These are phyloP conservation scores for Polygonum aviculare DNA, from an alignment of 148 eudicot genomes.

Conservation along the genomic window DNA sequence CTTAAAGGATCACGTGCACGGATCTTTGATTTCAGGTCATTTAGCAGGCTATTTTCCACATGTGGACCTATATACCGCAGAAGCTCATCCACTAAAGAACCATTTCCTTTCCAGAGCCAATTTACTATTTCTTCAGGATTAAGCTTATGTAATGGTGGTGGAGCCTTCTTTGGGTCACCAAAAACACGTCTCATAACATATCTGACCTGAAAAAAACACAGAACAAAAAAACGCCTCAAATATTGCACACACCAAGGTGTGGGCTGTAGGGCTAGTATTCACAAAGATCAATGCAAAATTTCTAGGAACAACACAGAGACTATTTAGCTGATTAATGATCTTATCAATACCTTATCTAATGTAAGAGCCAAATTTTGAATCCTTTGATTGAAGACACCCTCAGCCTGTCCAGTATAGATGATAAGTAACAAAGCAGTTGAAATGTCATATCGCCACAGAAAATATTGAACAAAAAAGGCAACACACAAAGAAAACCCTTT, in stretches of 20 bases:
- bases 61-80: conserved; percentile 70
- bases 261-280: background rate
- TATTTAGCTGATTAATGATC: background rate
- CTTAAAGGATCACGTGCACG: conserved; percentile 67
- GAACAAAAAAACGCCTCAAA: background rate
- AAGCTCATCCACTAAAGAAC: conserved; percentile 73
- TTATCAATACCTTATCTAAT: conserved; percentile 67
- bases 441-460: background rate
- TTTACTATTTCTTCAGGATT: conserved; percentile 66
- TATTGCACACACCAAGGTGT: background rate
- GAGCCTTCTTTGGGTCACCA: conserved; percentile 94
- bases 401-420: conserved; percentile 52
- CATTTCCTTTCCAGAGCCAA: conserved; percentile 80
- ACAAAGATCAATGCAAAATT: background rate
- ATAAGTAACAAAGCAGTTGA: conserved; percentile 5
- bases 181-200: conserved; percentile 88
- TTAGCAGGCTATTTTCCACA: conserved; percentile 45
- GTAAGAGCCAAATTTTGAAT: conserved; percentile 98
- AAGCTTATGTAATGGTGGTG: conserved; percentile 86
- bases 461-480: background rate
- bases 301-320: background rate
- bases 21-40: conserved; percentile 56
- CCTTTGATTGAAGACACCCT: conserved; percentile 94
- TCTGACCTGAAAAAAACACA: conserved; percentile 46
- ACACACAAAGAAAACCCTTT: background rate